Evolutionary conservation across 2,329 filamentous ascomycete species (phyloP).

Genomic region (Rachicladosporium sp.): DNA sequence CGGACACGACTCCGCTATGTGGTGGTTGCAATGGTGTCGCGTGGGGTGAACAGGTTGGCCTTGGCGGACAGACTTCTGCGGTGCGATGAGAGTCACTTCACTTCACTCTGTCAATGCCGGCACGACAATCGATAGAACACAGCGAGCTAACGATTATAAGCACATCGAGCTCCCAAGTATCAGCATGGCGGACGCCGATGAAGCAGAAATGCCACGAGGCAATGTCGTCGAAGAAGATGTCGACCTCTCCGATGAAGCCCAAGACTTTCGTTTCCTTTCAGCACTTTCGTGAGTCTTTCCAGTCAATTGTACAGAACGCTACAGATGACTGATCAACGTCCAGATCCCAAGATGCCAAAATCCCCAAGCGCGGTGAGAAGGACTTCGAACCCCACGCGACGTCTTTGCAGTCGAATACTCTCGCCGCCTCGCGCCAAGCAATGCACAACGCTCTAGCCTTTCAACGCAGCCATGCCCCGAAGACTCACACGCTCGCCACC

Average conservation of each 20-base stretch:
- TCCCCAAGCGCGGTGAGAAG: conserved; percentile 87
- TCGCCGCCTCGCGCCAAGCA: conserved; percentile 70
- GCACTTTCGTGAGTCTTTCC: conserved; percentile 34
- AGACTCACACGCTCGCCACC: conserved; percentile 54
- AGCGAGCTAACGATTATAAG: too few species aligned
- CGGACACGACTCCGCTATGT: too few species aligned
- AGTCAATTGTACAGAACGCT: not conserved
- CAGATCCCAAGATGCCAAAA: conserved; percentile 33
- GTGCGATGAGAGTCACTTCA: too few species aligned
- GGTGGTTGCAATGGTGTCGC: too few species aligned
- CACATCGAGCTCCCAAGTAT: too few species aligned
- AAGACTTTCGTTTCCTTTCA: conserved; percentile 70
- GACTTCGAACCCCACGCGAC: conserved; percentile 94
- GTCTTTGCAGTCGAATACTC: conserved; percentile 60
- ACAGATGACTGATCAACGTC: not conserved
- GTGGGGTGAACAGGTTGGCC: too few species aligned
- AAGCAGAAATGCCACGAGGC: conserved; percentile 21
- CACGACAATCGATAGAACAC: too few species aligned
- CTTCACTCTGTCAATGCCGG: too few species aligned
- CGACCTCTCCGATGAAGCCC: conserved; percentile 64
- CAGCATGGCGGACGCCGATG: conserved; percentile 26
- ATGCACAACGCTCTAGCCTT: conserved; percentile 80
- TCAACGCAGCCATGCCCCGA: conserved; percentile 60
- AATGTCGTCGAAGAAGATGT: conserved; percentile 65
- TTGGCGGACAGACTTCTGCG: too few species aligned